Base-by-base conservation (phyloP, 345 rosid genomes). In the Camelina sativa region DNA sequence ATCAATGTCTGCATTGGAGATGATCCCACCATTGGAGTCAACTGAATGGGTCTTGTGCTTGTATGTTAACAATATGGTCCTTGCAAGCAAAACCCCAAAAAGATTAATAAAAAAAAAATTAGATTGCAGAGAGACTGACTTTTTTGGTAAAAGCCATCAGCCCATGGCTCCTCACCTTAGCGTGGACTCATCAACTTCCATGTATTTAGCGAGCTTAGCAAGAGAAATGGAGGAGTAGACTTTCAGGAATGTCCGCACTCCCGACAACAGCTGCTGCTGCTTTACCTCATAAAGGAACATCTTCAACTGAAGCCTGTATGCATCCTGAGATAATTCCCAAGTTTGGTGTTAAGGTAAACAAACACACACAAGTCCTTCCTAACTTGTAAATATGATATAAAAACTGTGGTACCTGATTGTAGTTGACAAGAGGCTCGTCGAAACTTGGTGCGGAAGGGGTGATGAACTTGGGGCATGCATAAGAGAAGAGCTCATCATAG, bases 391-490 rank as follows among this genome's bases (percentile, higher is more conserved):
- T 25, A 25, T 3, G 28, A 25, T 25, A 25, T 25, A 25, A 25
- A 25, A 25, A 16, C 5, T 22, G 11, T 20, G 17, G 32, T 76
- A 90, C 99, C 91, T 95, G 99, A 74, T 95, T 95, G 83, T 95
- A 92, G 54, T 95, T 95, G 68, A 89, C 92, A 57, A 90, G 91
- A 53, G 98, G 98, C 81, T 95, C 99, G 67, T 89, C 93, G 65
- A 92, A 95, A 81, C 90, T 86, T 67, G 99, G 96, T 37, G 94
- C 86, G 0, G 99, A 90, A 59, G 99, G 98, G 7, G 96, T 92
- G 68, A 95, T 95, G 79, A 95, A 95, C 85, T 95, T 95, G 30
- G 99, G 99, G 70, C 99, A 95, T 53, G 99, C 99, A 79, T 95
- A 95, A 1, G 99, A 90, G 88, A 47, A 47, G 20, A 47, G 52